Conservation (phyloP, 192 early-diverging fungal species). For the Endogone sp. region DNA sequence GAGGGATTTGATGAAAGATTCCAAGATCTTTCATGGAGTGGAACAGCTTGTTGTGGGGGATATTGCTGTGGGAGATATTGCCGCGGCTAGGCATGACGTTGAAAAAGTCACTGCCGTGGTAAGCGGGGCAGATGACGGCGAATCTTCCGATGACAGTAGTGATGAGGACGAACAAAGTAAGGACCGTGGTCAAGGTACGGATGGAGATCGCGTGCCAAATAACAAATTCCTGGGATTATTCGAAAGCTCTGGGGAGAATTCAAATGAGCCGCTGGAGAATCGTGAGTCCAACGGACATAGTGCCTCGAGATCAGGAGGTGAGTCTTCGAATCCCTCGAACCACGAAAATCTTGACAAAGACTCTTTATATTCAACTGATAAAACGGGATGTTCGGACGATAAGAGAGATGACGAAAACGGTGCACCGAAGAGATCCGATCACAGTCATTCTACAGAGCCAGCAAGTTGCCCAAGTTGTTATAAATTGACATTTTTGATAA, state of each 20-base stretch:
- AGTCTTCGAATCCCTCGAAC: too few relatives aligned
- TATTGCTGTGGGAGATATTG: background rate
- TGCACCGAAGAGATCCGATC: background rate
- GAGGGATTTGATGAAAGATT: background rate
- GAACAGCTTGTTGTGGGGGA: background rate
- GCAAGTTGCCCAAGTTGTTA: too few relatives aligned
- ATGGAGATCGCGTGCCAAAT: background rate
- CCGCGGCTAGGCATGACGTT: too few relatives aligned
- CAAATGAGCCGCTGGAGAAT: background rate
- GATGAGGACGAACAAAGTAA: background rate
- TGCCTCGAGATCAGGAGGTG: background rate
- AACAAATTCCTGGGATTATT: background rate
- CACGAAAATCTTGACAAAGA: background rate
- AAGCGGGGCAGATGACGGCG: background rate
- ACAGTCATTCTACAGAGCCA: too few relatives aligned
- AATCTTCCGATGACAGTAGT: background rate
- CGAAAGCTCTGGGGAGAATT: background rate
- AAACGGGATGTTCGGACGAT: background rate
- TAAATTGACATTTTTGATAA: too few relatives aligned
- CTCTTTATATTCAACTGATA: background rate
- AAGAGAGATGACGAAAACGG: background rate
- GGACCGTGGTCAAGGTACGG: background rate
- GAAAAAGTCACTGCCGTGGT: background rate
- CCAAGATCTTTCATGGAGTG: background rate
- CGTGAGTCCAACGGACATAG: background rate